Conservation (phyloP, 2,329 filamentous ascomycete species). For the Phaeomoniella chlamydospora region DNA sequence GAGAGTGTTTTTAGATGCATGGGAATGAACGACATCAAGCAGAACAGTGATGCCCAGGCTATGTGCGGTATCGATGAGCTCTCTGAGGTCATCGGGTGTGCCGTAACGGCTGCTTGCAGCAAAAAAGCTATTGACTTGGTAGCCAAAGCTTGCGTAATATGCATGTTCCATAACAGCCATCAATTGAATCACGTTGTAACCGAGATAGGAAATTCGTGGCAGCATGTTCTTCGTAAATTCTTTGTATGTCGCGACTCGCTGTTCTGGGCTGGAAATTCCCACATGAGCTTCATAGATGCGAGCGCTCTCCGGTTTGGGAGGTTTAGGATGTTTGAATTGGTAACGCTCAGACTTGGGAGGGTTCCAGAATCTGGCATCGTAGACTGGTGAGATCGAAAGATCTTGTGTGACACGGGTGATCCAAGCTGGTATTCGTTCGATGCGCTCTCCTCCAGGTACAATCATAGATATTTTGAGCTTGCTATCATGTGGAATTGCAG, state of each 20-base stretch:
- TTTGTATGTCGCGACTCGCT: slow-evolving; percentile 84
- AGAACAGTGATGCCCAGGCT: slow-evolving; percentile 80
- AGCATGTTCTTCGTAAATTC: slow-evolving; percentile 91
- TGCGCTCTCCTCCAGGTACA: slow-evolving; percentile 60
- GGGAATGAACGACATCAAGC: slow-evolving; percentile 91
- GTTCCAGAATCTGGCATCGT: slow-evolving; percentile 96
- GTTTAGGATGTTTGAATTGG: slow-evolving; percentile 67
- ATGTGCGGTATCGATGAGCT: slow-evolving; percentile 90
- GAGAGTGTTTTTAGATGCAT: slow-evolving; percentile 92
- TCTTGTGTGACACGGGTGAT: slow-evolving; percentile 97
- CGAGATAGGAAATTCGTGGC: slow-evolving; percentile 74
- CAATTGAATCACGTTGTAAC: slow-evolving; percentile 94
- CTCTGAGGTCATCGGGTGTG: slow-evolving; percentile 84
- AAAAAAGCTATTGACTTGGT: slow-evolving; percentile 98
- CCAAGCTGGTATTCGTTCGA: slow-evolving; percentile 88
- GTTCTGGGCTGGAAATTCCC: slow-evolving; percentile 85
- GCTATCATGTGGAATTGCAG: slow-evolving; percentile 79
- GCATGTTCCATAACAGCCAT: slow-evolving; percentile 99
- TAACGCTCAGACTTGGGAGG: slow-evolving; percentile 65
- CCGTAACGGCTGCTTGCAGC: slow-evolving; percentile 93
- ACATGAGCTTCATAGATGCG: slow-evolving; percentile 98
- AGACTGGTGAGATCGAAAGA: slow-evolving; percentile 72
- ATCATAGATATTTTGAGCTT: slow-evolving; percentile 93
- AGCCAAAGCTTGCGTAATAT: slow-evolving; percentile 97
- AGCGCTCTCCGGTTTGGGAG: slow-evolving; percentile 70